Base-by-base conservation (phyloP, 306 rosid species). In the Medicago arabica region DNA sequence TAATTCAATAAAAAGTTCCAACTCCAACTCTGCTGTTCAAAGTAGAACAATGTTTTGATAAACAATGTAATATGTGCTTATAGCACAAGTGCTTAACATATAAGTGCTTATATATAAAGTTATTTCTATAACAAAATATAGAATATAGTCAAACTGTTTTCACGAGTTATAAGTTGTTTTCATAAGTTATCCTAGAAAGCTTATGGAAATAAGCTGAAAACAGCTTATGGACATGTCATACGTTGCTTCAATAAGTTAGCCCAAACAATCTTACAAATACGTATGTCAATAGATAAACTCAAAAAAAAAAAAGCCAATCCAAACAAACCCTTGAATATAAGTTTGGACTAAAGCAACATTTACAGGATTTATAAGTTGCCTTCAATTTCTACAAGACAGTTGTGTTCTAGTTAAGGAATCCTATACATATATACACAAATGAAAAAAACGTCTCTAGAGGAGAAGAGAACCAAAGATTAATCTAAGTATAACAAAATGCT, bases 1-100 rank as follows among this genome's bases (percentile, higher is more conserved):
- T 58, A 59, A 17, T 59, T 69, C 72, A 74, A 54, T 55, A 67
- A 49, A 80, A 68, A 62, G 17, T 69, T 54, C 69, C 10, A 74
- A 12, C 70, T 54, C 39, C 7, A 46, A 77, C 31, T 80, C 61
- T 69, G 47, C 44, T 40, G 67, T 25, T 25, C 59, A 14, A 69
- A 51, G 41, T 44, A 36, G 31, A 69, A 63, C 44, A 64, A 23
- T 46, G 39, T 18, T 50, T 21, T 7, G 41, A 70, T 62, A 53
- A 53, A 16, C 21, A 51, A 9, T 8, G 7, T 51, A 51, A 51
- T 17, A 8, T 1, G 4, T 3, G 9, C 10, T 16, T 51, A 51
- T 51, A 51, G 21, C 53, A 49, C 15, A 49, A 49, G 18, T 2
- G 55, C 19, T 15, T 49, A 49, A 12, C 53, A 1, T 47, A 49